A percentile compares a stretch with the other conserved stretches of the same genome.
phyloP scores from a whole-genome alignment of 192 early-diverging fungal species.

The Oehlia diaphana region DNA sequence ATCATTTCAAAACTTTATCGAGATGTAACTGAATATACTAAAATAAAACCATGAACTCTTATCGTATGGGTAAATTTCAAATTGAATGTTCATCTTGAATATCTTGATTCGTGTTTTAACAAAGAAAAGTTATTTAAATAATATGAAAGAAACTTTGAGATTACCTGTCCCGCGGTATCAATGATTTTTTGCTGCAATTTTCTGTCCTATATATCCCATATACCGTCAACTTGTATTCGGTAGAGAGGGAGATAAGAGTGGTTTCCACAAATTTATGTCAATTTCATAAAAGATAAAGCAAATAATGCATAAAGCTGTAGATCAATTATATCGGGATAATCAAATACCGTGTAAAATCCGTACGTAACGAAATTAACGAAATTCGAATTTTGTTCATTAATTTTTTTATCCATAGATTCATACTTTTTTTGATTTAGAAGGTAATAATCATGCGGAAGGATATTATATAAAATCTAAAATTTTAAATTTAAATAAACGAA shows the following conservation, averaged over 20 bases:
- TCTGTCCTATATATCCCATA: no score
- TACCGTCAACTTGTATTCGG: constrained; percentile 82
- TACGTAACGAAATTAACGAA: no score
- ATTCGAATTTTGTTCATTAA: no score
- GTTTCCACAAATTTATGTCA: constrained; percentile 88
- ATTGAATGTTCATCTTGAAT: constrained; percentile 88
- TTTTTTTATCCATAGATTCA: constrained; percentile 11
- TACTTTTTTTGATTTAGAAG: constrained; percentile 79
- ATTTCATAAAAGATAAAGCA: constrained; percentile 38
- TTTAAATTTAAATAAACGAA: no score
- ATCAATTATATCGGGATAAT: no score
- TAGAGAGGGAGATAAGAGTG: constrained; percentile 88
- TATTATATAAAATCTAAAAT: constrained; percentile 33
- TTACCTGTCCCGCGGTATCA: constrained; percentile 95
- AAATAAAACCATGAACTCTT: constrained; percentile 91
- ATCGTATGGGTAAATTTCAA: constrained; percentile 85
- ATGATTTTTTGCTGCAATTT: constrained; percentile 72
- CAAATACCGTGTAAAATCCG: no score
- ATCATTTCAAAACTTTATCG: constrained; percentile 88
- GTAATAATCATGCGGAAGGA: constrained; percentile 97
- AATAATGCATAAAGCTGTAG: no score
- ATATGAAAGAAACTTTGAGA: constrained; percentile 18
- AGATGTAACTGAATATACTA: constrained; percentile 90
- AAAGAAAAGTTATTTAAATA: no score
- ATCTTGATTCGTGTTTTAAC: background rate